Evolutionary conservation across 805 yeast genomes (phyloP).

Genomic region (Candida maesae): DNA sequence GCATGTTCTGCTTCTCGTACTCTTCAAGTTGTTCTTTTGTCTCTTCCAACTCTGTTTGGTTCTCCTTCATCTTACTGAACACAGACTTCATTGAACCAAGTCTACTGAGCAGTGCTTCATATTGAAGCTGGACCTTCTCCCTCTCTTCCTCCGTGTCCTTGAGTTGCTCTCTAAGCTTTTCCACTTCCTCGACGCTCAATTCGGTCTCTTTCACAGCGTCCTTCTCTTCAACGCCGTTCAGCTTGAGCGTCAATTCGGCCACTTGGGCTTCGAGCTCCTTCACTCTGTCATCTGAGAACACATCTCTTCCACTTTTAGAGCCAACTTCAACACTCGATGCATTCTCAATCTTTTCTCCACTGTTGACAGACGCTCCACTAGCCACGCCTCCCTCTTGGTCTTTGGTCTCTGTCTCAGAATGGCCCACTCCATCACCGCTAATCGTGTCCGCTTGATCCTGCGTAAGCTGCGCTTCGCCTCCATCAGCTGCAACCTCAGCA

Average conservation of each 20-base stretch:
- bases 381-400: slow-evolving; percentile 8
- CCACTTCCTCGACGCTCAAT: slow-evolving; percentile 11
- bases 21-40: slow-evolving; percentile 48
- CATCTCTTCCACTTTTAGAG: slow-evolving; percentile 7
- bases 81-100: slow-evolving; percentile 71
- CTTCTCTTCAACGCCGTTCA: slow-evolving; percentile 2
- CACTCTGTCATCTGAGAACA: slow-evolving; percentile 2
- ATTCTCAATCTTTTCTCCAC: slow-evolving; percentile 10
- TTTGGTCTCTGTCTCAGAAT: slow-evolving; percentile 8
- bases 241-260: slow-evolving; percentile 10
- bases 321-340: slow-evolving; percentile 7
- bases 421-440: slow-evolving; percentile 8
- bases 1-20: slow-evolving; percentile 40
- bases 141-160: slow-evolving; percentile 44
- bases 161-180: slow-evolving; percentile 29
- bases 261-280: slow-evolving; percentile 14
- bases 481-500: slow-evolving; percentile 3
- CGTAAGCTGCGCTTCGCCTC: slow-evolving; percentile 8
- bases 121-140: slow-evolving; percentile 53
- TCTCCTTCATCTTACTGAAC: slow-evolving; percentile 68
- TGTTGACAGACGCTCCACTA: slow-evolving; percentile 2
- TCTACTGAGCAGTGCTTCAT: slow-evolving; percentile 57
- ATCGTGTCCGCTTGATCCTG: slow-evolving; percentile 9
- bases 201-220: slow-evolving; percentile 2
- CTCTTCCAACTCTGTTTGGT: slow-evolving; percentile 58